Conservation (phyloP, 192 early-diverging fungal species). For the Dissophora ornata region DNA sequence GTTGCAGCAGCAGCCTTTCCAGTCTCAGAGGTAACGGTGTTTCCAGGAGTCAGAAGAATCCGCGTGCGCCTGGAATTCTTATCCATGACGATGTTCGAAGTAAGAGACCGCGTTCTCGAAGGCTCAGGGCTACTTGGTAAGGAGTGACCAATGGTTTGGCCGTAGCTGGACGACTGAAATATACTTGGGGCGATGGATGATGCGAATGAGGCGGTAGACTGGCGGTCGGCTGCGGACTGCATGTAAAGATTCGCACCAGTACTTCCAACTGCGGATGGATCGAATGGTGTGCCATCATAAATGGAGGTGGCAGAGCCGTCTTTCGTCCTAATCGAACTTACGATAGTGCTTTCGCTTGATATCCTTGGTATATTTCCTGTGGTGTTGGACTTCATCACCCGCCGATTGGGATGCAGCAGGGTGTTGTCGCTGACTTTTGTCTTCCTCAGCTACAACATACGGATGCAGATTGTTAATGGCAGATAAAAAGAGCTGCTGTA, state of each 20-base stretch:
- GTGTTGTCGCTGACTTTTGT: constrained; percentile 15
- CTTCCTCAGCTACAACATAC: constrained; percentile 12
- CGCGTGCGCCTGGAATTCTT: constrained; percentile 53
- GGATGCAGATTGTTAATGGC: too few species aligned
- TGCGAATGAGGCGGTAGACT: constrained; percentile 49
- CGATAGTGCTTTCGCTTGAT: constrained; percentile 54
- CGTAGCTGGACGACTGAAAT: constrained; percentile 23
- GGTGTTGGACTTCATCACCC: constrained; percentile 33
- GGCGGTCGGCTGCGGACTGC: constrained; percentile 33
- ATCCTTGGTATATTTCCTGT: constrained; percentile 38
- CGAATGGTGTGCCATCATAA: constrained; percentile 28
- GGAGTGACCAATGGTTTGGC: neutral
- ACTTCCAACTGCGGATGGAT: constrained; percentile 24
- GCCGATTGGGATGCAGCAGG: constrained; percentile 9
- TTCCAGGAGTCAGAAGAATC: constrained; percentile 49
- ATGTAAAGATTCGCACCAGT: constrained; percentile 23
- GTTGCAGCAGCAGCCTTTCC: constrained; percentile 61
- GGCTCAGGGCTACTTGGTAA: constrained; percentile 22
- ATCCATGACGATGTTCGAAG: constrained; percentile 52
- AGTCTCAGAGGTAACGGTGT: constrained; percentile 38
- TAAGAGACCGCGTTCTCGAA: constrained; percentile 26
- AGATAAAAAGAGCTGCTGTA: too few species aligned
- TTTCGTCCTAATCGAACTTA: constrained; percentile 25
- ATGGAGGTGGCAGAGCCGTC: constrained; percentile 27
- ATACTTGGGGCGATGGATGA: constrained; percentile 28